Percentiles rank a stretch among this genome's conserved stretches.
These are phyloP conservation scores for Pichia kudriavzevii DNA, from an alignment of 1,139 yeast genomes.

Conservation along the genomic window DNA sequence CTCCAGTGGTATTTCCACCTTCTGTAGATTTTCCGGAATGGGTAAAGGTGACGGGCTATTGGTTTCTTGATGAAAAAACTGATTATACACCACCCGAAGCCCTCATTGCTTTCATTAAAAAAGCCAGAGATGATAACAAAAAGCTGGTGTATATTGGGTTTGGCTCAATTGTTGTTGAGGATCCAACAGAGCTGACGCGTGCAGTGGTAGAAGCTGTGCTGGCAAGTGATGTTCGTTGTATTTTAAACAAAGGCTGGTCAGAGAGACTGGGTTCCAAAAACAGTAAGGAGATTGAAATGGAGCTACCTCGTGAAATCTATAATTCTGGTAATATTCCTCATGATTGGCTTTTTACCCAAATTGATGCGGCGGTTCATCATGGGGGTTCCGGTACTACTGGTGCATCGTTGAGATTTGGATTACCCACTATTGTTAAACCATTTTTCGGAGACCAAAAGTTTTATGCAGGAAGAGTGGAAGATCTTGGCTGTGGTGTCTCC, in stretches of 20 bases:
- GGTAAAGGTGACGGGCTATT: conserved; percentile 91
- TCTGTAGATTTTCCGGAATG: conserved; percentile 91
- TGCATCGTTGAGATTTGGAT: conserved; percentile 76
- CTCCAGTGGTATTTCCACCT: conserved; percentile 85
- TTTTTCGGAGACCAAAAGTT: conserved; percentile 96
- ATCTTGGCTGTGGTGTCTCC: conserved; percentile 78
- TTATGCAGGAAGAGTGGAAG: conserved; percentile 81
- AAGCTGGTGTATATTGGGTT: conserved; percentile 87
- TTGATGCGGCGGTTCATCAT: conserved; percentile 94
- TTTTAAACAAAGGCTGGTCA: conserved; percentile 93
- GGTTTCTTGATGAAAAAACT: conserved; percentile 62
- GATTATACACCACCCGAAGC: conserved; percentile 53
- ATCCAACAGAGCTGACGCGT: conserved; percentile 69
- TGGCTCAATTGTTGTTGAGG: conserved; percentile 87
- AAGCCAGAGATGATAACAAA: conserved; percentile 53
- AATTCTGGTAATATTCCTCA: conserved; percentile 76
- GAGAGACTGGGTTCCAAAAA: conserved; percentile 45
- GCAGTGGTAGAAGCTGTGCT: conserved; percentile 74
- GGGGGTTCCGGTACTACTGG: conserved; percentile 99
- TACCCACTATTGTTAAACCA: conserved; percentile 87
- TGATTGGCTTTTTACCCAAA: conserved; percentile 84
- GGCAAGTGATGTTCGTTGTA: conserved; percentile 76
- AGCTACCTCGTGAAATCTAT: conserved; percentile 62
- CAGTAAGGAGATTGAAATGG: conserved; percentile 32
- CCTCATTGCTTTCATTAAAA: conserved; percentile 52